Base-by-base conservation (phyloP, 2,329 filamentous ascomycete genomes). In the Plectosphaerella cucumerina region DNA sequence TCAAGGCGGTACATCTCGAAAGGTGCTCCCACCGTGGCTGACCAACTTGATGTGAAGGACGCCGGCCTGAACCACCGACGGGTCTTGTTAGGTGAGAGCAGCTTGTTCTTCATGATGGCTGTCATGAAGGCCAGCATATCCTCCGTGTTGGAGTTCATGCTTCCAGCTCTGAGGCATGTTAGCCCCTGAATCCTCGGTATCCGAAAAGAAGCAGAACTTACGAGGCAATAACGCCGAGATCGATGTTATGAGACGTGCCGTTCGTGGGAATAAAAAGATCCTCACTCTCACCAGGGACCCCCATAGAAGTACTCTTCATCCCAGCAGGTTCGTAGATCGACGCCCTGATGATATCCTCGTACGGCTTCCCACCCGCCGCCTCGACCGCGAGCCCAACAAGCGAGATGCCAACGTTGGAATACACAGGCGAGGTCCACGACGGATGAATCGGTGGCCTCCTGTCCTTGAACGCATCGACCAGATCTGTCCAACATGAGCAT, bases 361-460 rank as follows among this genome's bases (percentile, higher is more conserved):
- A 70, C 0, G 68, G 56, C 44, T 66, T 67, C 4, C 70, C 69
- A 1, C 71, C 73, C 0, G 73, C 65, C 6, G 66, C 67, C 52
- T 78, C 72, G 1, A 81, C 62, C 0, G 72, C 72, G 1, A 73
- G 61, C 3, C 72, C 74, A 1, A 80, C 66, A 2, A 78, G 51
- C 1, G 69, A 61, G 18, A 75, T 74, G 1, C 67, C 75, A 3
- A 71, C 62, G 55, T 81, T 79, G 23, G 76, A 74, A 59, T 82
- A 82, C 3, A 69, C 63, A 0, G 77, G 75, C 3, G 65, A 71
- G 0, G 69, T 66, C 55, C 72, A 75, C 0, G 76, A 70, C 0
- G 62, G 58, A 47, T 73, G 77, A 2, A 70, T 62, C 0, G 76
- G 75, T 6, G 65, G 48, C 3, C 56, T 61, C 5, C 61, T 60